Percentiles rank a stretch among this genome's conserved stretches.
phyloP scores from a whole-genome alignment of 2,329 filamentous ascomycete genomes.

The Plenodomus lindquistii region DNA sequence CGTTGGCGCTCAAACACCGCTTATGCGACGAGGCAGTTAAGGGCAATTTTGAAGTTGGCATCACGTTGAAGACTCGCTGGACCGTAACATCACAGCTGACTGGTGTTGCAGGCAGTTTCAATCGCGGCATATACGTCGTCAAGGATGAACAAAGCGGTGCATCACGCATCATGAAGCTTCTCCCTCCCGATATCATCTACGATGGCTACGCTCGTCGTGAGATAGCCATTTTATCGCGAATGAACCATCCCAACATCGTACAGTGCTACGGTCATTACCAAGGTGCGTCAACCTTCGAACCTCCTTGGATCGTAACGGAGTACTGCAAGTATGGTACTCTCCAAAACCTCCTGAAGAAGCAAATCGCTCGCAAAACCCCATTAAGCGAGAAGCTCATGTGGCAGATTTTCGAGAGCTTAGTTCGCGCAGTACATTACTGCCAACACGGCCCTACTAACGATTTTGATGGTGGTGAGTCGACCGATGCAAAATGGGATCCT shows the following conservation, averaged over 20 bases:
- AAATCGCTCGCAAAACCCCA: background rate
- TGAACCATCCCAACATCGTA: background rate
- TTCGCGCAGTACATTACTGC: background rate
- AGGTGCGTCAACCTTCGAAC: background rate
- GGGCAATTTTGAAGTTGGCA: no score
- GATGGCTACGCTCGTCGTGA: background rate
- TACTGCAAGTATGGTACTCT: conserved; percentile 2
- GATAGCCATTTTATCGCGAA: background rate
- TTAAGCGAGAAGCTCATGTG: background rate
- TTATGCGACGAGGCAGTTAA: no score
- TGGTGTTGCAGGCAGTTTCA: no score
- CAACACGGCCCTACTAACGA: background rate
- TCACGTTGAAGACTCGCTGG: no score
- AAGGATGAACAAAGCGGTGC: no score
- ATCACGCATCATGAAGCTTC: background rate
- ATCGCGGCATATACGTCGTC: no score
- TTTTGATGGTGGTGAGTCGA: background rate
- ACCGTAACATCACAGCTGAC: no score
- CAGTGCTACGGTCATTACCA: background rate
- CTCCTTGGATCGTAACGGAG: background rate
- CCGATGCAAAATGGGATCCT: no score
- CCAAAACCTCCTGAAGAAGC: background rate
- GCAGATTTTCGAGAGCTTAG: background rate
- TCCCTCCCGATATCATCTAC: background rate
- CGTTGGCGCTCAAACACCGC: no score